Base-by-base conservation (phyloP, 352 stramenopile genomes). In the Phytophthora meadii region DNA sequence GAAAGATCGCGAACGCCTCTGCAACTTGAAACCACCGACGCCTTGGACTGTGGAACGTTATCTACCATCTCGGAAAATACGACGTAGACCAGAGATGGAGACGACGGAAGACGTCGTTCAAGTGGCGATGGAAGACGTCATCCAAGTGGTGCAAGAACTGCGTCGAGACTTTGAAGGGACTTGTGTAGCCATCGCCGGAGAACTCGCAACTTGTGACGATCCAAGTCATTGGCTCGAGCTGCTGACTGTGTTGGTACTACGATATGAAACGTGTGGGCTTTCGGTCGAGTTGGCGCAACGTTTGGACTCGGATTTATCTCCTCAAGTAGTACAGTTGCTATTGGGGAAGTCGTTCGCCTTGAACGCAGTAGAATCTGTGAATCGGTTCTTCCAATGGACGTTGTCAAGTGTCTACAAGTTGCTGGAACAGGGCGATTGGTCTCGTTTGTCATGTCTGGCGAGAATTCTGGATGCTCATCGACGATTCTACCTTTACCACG, bases 381-480 rank as follows among this genome's bases (percentile, higher is more conserved):
- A 85, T 32, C 50, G 47, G 9, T 93, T 93, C 55, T 60, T 91
- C 1, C 76, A 86, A 40, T 76, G 76, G 32, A 69, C 79, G 24
- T 66, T 36, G 30, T 94, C 5, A 51, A 56, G 8, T 63, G 59
- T 73, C 5, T 70, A 75, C 4, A 32, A 32, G 8, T 60, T 70
- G 3, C 55, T 91, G 28, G 53, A 72, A 11, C 45, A 65, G 2
- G 79, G 79, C 9, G 81, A 90, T 22, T 48, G 64, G 0, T 80
- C 42, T 45, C 68, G 83, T 12, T 51, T 89, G 12, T 72, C 65
- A 30, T 83, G 76, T 47, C 68, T 93, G 9, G 54, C 76, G 15
- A 72, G 80, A 7, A 77, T 90, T 30, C 47, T 94, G 4, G 86
- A 94, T 24, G 79, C 82, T 0, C 75, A 88, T 44, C 67, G 74